phyloP scores from a whole-genome alignment of 2,329 filamentous ascomycete species.

The Cladosporium sp. region DNA sequence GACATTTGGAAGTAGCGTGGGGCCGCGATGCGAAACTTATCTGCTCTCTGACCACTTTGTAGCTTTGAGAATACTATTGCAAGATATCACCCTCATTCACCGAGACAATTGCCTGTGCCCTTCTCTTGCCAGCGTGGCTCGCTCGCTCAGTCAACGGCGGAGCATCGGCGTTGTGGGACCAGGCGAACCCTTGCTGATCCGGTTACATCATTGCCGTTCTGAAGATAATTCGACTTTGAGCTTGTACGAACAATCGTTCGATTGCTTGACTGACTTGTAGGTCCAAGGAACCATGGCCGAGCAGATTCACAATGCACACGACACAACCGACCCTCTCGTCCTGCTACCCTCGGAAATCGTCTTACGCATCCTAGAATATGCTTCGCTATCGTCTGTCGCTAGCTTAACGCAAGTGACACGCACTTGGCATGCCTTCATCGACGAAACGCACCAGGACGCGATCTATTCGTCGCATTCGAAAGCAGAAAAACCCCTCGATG shows the following conservation, averaged over 20 bases:
- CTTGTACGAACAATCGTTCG: background rate
- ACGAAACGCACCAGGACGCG: conserved; percentile 39
- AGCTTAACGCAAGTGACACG: conserved; percentile 33
- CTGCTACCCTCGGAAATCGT: conserved; percentile 38
- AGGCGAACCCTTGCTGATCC: background rate
- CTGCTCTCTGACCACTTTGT: too few relatives aligned
- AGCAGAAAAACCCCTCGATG: conserved; percentile 24
- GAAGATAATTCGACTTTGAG: background rate
- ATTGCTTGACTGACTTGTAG: background rate
- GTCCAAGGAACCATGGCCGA: background rate
- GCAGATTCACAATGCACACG: background rate
- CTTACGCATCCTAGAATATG: conserved; percentile 38
- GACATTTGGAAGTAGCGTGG: too few relatives aligned
- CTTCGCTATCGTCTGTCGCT: conserved; percentile 33
- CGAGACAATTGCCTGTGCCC: too few relatives aligned
- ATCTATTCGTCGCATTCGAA: conserved; percentile 38
- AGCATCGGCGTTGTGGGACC: background rate
- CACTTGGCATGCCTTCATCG: conserved; percentile 41
- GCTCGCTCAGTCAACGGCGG: background rate
- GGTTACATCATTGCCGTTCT: conserved; percentile 1
- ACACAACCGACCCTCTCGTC: conserved; percentile 23
- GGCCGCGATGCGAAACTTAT: too few relatives aligned
- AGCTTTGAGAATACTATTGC: too few relatives aligned
- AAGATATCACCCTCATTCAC: too few relatives aligned
- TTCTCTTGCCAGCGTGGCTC: background rate